Percentiles rank a stretch among this genome's conserved stretches.
Conservation (phyloP, 139 green algal genomes). For the Choricystis sp. region DNA sequence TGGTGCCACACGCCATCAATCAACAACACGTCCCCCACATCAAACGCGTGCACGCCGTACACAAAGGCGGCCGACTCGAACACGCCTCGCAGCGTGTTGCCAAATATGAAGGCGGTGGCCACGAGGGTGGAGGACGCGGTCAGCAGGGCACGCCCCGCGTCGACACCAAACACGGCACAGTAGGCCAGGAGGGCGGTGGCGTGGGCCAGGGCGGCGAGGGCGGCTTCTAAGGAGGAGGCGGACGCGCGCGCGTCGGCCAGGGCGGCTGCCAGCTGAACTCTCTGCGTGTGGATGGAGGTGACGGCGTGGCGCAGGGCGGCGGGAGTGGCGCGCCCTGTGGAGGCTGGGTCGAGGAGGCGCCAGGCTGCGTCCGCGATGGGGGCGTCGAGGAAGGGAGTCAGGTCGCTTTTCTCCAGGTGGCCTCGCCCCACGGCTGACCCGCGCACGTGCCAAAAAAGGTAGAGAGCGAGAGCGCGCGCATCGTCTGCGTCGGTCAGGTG, state of each 20-base stretch:
- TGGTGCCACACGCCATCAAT: too few species aligned
- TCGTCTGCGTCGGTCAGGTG: background rate
- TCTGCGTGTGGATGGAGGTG: background rate
- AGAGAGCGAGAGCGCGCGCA: background rate
- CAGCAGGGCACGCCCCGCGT: background rate
- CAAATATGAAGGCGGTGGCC: background rate
- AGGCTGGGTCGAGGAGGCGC: background rate
- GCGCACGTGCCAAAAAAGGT: background rate
- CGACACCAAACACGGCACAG: background rate
- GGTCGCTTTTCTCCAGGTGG: background rate
- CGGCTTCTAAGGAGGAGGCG: background rate
- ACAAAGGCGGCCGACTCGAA: background rate
- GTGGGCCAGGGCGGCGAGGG: background rate
- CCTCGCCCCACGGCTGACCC: background rate
- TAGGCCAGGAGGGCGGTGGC: background rate
- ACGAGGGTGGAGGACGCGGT: background rate
- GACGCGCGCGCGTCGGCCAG: background rate
- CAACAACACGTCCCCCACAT: background rate
- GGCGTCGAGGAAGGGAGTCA: background rate
- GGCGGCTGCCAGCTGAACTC: background rate
- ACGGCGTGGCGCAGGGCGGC: background rate
- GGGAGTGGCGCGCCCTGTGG: too few species aligned
- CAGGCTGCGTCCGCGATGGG: background rate
- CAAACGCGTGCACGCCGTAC: background rate
- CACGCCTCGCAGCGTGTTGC: background rate